Evolutionary conservation across 2,329 filamentous ascomycete genomes (phyloP).

Genomic region (Zasmidium angulare): DNA sequence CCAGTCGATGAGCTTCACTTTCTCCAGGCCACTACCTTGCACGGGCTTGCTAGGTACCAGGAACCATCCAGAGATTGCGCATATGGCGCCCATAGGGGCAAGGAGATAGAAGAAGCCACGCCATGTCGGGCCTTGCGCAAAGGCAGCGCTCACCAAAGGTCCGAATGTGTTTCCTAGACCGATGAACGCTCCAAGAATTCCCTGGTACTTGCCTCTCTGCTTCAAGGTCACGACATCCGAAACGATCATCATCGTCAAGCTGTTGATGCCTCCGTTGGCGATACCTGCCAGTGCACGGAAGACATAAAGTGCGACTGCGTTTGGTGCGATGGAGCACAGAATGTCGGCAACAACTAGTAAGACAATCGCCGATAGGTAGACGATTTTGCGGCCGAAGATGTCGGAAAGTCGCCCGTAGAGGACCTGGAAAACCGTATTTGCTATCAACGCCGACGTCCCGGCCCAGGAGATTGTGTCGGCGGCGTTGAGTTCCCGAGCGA

Average conservation of each 20-base stretch:
- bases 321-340: background rate
- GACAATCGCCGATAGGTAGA: background rate
- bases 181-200: background rate
- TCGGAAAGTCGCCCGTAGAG: background rate
- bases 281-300: background rate
- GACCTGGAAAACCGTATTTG: background rate
- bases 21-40: background rate
- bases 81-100: background rate
- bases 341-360: background rate
- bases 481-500: background rate
- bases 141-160: background rate
- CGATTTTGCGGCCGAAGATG: background rate
- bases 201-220: background rate
- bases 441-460: background rate
- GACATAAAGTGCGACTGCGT: background rate
- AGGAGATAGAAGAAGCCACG: background rate
- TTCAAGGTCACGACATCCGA: background rate
- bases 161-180: background rate
- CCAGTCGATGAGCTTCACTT: background rate
- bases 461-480: background rate
- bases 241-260: background rate
- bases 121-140: background rate
- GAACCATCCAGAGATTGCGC: background rate
- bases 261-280: background rate
- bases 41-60: background rate